Base-by-base conservation (phyloP, 176 grass and related monocot species). In the sorghum (Sorghum bicolor) region DNA sequence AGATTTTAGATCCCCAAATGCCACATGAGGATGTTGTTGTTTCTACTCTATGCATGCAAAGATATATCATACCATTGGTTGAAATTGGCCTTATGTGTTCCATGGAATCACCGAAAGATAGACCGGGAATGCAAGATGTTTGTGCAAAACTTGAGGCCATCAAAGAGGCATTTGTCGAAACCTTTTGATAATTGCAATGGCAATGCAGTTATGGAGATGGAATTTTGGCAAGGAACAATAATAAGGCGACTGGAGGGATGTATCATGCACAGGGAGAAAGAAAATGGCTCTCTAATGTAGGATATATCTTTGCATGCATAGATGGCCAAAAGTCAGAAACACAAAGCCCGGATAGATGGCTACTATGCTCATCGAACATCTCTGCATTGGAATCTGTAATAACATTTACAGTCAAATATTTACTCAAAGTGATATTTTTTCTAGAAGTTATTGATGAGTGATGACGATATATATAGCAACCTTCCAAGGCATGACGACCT, bases 61-160 rank as follows among this genome's bases (percentile, higher is more conserved):
- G 9, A 22, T 66, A 20, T 50, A 17, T 79, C 5, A 2, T 30
- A 32, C 75, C 38, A 0, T 5, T 80, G 52, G 53, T 78, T 65
- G 40, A 83, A 78, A 17, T 88, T 53, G 86, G 4, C 5, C 73
- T 83, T 12, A 0, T 64, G 24, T 88, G 86, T 40, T 83, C 86
- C 3, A 64, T 65, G 80, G 80, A 82, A 88, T 78, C 19, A 0
- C 72, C 74, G 1, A 72, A 83, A 48, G 80, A 78, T 72, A 10
- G 74, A 43, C 74, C 74, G 2, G 80, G 24, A 25, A 78, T 88
- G 73, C 22, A 12, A 55, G 80, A 72, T 4, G 55, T 88, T 6
- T 78, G 31, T 78, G 80, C 14, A 8, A 67, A 69, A 75, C 28
- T 87, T 4, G 4, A 67, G 39, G 33, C 24, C 11, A 83, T 83